A percentile compares a stretch with the other conserved stretches of the same genome.
Conservation (phyloP, 495 filamentous ascomycete genomes). For the Platismatia glauca region DNA sequence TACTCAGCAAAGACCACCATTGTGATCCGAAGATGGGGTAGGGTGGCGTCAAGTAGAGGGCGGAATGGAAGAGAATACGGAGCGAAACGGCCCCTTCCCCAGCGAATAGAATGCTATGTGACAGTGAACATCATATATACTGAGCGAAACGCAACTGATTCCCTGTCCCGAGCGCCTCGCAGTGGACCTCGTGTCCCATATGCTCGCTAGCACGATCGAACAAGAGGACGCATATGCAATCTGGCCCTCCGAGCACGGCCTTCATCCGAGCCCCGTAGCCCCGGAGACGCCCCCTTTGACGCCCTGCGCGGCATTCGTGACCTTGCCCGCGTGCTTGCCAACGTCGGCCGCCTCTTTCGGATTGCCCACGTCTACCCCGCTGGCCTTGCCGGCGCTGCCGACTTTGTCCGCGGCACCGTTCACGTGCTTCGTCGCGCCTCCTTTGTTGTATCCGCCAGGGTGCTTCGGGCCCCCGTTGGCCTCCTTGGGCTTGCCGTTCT, state of each 20-base stretch:
- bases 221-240: not conserved
- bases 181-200: not conserved
- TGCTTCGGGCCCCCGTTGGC: not conserved
- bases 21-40: not conserved
- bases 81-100: not conserved
- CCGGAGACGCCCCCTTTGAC: constrained; percentile 12
- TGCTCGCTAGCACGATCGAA: not conserved
- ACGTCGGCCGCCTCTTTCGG: constrained; percentile 42
- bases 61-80: not conserved
- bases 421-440: not conserved
- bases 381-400: constrained; percentile 44
- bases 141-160: not conserved
- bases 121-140: not conserved
- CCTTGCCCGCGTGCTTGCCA: constrained; percentile 24
- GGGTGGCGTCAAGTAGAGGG: not conserved
- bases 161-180: constrained; percentile 10
- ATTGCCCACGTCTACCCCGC: constrained; percentile 66
- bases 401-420: constrained; percentile 28
- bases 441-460: not conserved
- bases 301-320: constrained; percentile 18
- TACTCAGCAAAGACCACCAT: too few species aligned
- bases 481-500: constrained; percentile 13
- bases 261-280: not conserved
- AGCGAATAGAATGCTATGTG: not conserved
- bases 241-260: not conserved